Percentiles rank a stretch among this genome's conserved stretches.
phyloP scores from a whole-genome alignment of 176 grass and related monocot species.

The Oryza glaberrima region DNA sequence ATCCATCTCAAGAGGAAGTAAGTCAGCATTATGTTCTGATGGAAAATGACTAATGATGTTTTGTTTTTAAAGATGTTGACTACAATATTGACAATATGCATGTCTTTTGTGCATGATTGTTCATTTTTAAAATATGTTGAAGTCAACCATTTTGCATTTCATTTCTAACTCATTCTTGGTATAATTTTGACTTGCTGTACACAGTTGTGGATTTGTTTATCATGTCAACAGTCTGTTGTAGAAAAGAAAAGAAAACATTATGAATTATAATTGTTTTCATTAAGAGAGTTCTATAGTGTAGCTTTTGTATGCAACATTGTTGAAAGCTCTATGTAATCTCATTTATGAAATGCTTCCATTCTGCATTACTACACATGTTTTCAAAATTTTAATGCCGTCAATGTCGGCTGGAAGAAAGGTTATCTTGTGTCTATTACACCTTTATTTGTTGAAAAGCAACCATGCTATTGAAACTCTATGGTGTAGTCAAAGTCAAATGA shows the following conservation, averaged over 20 bases:
- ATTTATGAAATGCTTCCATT: not conserved
- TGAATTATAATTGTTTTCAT: not conserved
- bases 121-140: not conserved
- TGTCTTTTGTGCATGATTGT: constrained; percentile 22
- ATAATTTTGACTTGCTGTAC: constrained; percentile 17
- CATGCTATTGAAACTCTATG: constrained; percentile 1
- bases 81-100: constrained; percentile 2
- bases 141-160: constrained; percentile 10
- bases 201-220: not conserved
- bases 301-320: constrained; percentile 14
- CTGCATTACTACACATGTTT: not conserved
- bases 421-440: constrained; percentile 3
- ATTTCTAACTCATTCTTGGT: not conserved
- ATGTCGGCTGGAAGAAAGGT: not conserved
- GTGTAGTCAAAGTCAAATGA: constrained; percentile 13
- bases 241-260: not conserved
- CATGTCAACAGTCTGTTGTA: not conserved
- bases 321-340: constrained; percentile 1
- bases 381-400: constrained; percentile 6
- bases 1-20: constrained; percentile 98
- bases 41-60: constrained; percentile 10
- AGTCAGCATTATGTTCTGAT: constrained; percentile 42
- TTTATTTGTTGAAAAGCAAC: constrained; percentile 18
- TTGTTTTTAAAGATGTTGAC: not conserved
- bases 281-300: not conserved